Percentiles rank a stretch among this genome's conserved stretches.
Conservation (phyloP, 192 early-diverging fungal species). For the Allomyces macrogynus region DNA sequence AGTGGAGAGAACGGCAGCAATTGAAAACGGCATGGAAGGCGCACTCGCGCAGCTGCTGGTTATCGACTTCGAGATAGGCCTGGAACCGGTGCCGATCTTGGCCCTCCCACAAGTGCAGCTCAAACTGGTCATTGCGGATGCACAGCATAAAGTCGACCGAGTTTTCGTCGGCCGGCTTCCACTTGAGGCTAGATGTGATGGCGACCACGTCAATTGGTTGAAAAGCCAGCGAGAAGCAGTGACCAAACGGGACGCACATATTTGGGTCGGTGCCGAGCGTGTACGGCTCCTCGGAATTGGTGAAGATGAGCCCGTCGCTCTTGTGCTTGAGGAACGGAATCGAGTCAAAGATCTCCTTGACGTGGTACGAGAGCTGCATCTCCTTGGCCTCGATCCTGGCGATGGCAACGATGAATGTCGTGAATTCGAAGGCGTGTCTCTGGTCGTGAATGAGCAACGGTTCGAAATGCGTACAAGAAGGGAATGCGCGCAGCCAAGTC, state of each 20-base stretch:
- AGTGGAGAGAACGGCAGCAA: neutral
- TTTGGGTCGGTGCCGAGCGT: constrained; percentile 38
- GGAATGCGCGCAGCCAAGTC: constrained; percentile 20
- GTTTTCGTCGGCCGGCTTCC: constrained; percentile 68
- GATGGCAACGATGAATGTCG: neutral
- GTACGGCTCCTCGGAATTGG: constrained; percentile 38
- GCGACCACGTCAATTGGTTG: neutral
- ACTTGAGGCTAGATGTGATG: constrained; percentile 41
- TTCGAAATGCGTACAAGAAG: constrained; percentile 27
- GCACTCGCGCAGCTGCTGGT: neutral
- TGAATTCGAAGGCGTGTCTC: constrained; percentile 1
- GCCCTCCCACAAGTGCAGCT: constrained; percentile 29
- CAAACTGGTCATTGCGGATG: constrained; percentile 20
- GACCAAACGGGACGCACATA: constrained; percentile 21
- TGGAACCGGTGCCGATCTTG: constrained; percentile 11
- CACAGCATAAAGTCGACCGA: constrained; percentile 52
- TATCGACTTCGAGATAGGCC: constrained; percentile 3
- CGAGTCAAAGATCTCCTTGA: constrained; percentile 29
- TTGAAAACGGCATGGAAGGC: neutral
- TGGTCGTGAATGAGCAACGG: neutral
- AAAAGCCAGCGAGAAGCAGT: neutral
- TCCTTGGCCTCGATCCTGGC: constrained; percentile 22
- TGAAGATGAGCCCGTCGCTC: constrained; percentile 58
- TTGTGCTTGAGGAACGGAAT: constrained; percentile 43
- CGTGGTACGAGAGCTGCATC: constrained; percentile 43